Conservation (phyloP, 2,329 filamentous ascomycete genomes). For the Decorospora gaudefroyi region DNA sequence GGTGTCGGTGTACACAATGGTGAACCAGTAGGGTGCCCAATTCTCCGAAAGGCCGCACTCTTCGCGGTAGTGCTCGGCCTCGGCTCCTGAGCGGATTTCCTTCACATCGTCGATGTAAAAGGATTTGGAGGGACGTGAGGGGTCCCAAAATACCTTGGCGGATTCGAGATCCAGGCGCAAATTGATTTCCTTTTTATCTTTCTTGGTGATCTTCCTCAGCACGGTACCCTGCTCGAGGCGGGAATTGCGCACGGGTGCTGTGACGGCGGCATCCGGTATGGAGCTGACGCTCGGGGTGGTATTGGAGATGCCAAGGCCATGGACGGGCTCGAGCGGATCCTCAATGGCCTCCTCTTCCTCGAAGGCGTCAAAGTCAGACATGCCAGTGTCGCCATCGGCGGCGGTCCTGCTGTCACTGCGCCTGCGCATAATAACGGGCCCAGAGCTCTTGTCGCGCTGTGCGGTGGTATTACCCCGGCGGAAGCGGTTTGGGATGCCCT, state of each 20-base stretch:
- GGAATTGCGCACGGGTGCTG: conserved; percentile 75
- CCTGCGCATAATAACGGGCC: conserved; percentile 82
- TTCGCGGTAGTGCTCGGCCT: conserved; percentile 86
- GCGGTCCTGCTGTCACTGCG: conserved; percentile 88
- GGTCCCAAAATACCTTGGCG: conserved; percentile 88
- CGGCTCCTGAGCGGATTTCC: conserved; percentile 80
- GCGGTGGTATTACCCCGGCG: conserved; percentile 74
- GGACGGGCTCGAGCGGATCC: conserved; percentile 48
- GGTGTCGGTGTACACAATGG: conserved; percentile 81
- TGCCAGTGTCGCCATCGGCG: conserved; percentile 52
- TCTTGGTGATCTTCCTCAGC: conserved; percentile 84
- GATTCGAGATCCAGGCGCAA: conserved; percentile 81
- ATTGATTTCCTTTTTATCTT: conserved; percentile 71
- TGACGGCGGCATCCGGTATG: conserved; percentile 50
- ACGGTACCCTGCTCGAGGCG: conserved; percentile 77
- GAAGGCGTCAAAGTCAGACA: conserved; percentile 56
- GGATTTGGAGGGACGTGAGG: conserved; percentile 74
- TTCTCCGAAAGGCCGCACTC: conserved; percentile 73
- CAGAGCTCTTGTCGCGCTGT: conserved; percentile 84
- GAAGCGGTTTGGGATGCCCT: conserved; percentile 69
- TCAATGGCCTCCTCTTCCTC: conserved; percentile 58
- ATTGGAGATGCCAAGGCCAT: conserved; percentile 51
- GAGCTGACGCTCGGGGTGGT: conserved; percentile 39
- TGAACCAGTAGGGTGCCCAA: conserved; percentile 78
- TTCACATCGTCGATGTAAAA: conserved; percentile 96